Base-by-base conservation (phyloP, 2,329 filamentous ascomycete genomes). In the Clarireedia homoeocarpa region DNA sequence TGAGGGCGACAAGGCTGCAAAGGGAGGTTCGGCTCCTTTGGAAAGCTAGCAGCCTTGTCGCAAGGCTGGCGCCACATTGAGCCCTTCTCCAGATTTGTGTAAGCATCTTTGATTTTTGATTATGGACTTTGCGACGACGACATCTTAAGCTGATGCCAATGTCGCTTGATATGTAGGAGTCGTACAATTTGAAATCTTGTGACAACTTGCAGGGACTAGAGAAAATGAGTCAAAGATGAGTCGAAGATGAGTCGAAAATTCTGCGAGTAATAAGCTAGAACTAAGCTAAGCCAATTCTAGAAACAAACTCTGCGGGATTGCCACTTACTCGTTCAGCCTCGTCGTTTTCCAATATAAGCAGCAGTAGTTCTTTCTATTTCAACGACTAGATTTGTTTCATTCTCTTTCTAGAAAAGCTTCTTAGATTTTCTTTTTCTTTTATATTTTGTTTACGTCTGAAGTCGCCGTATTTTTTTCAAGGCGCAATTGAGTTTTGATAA, bases 391-490 rank as follows among this genome's bases (percentile, higher is more conserved):
- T 48, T 40, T 42, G 17, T 30, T 39, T 14, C 46, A 24, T 26
- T 52, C 39, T 26, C 20, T 27, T 47, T 3, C 23, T 15, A 27
- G 15, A 10, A 47, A 47, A 15, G 24, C 15, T 47, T 27, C 14
- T 7, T 45, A 23, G n/a, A 20, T 45, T 45, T 52, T 52, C 10
- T n/a, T 38, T 53, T 53, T 27, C 7, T 36, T 26, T 42, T n/a
- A 15, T 17, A 15, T 60, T 65, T 53, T 56, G 52, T 64, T 63
- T 48, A 44, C 55, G 17, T 67, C 45, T 52, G 64, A 67, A 68
- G 65, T 56, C 65, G 65, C 65, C 65, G 56, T 67, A 68, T 68
- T 67, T 67, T 68, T 65, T 60, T 23, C 39, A 62, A 64, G 63
- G 63, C 64, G 65, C 65, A 67, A 34, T 46, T 27, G 12, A 51